These are phyloP conservation scores for Phytomonas francai DNA, from an alignment of 208 protist species.

Conservation along the genomic window DNA sequence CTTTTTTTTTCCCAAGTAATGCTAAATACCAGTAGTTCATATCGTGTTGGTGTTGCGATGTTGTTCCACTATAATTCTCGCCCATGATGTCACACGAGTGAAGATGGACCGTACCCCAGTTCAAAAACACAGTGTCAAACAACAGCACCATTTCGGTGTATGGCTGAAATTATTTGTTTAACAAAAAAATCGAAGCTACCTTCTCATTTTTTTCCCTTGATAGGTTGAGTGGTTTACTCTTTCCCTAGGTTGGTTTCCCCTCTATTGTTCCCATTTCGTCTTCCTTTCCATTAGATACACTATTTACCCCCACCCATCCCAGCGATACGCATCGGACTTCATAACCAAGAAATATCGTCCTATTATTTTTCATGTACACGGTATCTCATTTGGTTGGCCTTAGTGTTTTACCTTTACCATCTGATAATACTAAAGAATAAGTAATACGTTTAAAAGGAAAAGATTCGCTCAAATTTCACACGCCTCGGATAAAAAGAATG, in stretches of 20 bases:
- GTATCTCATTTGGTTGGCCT: not conserved
- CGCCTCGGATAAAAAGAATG: not conserved
- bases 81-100: not conserved
- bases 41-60: not conserved
- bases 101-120: not conserved
- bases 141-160: not conserved
- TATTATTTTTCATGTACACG: slow-evolving; percentile 1
- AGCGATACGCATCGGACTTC: slow-evolving; percentile 10
- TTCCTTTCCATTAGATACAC: slow-evolving; percentile 3
- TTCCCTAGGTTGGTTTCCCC: not conserved
- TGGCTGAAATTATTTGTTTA: not conserved
- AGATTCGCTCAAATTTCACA: not conserved
- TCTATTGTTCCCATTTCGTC: slow-evolving; percentile 6
- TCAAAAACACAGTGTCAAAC: not conserved
- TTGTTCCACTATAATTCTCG: not conserved
- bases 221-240: not conserved
- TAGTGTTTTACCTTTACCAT: slow-evolving; percentile 4
- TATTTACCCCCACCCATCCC: not conserved
- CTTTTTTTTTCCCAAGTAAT: not conserved
- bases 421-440: not conserved
- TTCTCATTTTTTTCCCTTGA: not conserved
- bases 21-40: not conserved
- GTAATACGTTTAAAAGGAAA: slow-evolving; percentile 3
- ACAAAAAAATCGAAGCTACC: not conserved
- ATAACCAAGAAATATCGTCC: slow-evolving; percentile 13